A percentile compares a stretch with the other conserved stretches of the same genome.
Conservation (phyloP, 192 early-diverging fungal genomes). For the Rhizophagus sp. region DNA sequence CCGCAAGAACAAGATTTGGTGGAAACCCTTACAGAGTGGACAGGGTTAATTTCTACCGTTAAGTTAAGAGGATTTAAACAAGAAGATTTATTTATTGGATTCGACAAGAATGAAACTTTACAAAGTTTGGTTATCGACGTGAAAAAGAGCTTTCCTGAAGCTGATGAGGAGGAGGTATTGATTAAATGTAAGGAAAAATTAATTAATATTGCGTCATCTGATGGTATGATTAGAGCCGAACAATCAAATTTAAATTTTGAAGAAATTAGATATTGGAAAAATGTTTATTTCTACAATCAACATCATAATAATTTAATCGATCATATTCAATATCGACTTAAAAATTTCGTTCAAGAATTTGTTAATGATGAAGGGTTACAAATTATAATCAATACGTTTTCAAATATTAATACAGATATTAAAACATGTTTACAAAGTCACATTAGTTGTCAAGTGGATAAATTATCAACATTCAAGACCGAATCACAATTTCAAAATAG, state of each 20-base stretch:
- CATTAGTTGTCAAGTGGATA: constrained; percentile 15
- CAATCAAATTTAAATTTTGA: neutral
- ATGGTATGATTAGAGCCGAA: constrained; percentile 14
- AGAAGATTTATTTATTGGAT: constrained; percentile 32
- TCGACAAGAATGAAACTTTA: constrained; percentile 25
- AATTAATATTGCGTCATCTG: constrained; percentile 28
- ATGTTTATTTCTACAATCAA: too few relatives aligned
- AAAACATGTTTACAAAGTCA: neutral
- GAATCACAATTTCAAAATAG: constrained; percentile 27
- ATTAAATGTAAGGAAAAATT: constrained; percentile 16
- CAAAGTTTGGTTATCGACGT: constrained; percentile 27
- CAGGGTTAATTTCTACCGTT: neutral
- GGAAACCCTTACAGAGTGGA: constrained; percentile 1
- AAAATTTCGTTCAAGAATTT: too few relatives aligned
- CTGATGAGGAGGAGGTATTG: neutral
- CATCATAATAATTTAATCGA: too few relatives aligned
- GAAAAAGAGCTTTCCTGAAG: constrained; percentile 1
- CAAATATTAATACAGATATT: constrained; percentile 31
- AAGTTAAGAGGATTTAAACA: neutral
- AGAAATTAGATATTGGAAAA: too few relatives aligned
- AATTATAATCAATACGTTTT: constrained; percentile 33
- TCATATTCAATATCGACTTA: too few relatives aligned
- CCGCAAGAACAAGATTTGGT: neutral
- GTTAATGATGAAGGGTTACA: neutral
- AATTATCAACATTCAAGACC: constrained; percentile 32